These are phyloP conservation scores for Cladorrhinum sp. DNA, from an alignment of 2,329 filamentous ascomycete genomes.

Conservation along the genomic window DNA sequence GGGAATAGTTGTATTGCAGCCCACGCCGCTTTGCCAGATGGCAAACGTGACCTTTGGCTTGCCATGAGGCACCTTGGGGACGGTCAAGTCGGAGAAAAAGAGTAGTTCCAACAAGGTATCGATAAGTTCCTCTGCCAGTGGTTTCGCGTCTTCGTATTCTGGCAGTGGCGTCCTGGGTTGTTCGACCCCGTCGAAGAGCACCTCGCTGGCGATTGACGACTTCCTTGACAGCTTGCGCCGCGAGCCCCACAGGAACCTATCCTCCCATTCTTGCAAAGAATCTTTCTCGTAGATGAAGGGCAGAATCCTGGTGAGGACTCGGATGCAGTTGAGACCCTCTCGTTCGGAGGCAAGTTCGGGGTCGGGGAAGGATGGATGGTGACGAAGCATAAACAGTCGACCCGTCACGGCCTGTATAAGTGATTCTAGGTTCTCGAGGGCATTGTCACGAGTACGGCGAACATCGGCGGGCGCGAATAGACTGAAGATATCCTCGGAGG, in stretches of 20 bases:
- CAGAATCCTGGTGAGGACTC: constrained; percentile 82
- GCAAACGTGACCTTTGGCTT: constrained; percentile 84
- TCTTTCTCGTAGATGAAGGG: constrained; percentile 93
- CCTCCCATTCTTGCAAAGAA: constrained; percentile 78
- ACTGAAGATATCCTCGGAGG: constrained; percentile 93
- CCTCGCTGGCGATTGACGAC: constrained; percentile 64
- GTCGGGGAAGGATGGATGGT: constrained; percentile 88
- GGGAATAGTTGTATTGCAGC: constrained; percentile 83
- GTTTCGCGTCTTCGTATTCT: constrained; percentile 78
- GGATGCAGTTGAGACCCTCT: constrained; percentile 92
- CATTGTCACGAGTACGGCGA: constrained; percentile 79
- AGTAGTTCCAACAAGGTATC: constrained; percentile 85
- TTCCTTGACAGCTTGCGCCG: constrained; percentile 70
- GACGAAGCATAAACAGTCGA: constrained; percentile 75
- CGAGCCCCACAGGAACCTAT: constrained; percentile 85
- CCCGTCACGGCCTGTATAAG: constrained; percentile 81
- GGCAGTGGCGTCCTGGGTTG: constrained; percentile 47
- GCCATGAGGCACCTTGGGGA: constrained; percentile 67
- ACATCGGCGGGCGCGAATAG: constrained; percentile 89
- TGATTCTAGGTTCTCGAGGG: constrained; percentile 85
- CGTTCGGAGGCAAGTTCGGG: constrained; percentile 77
- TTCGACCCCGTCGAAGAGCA: constrained; percentile 78
- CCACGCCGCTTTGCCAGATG: constrained; percentile 98
- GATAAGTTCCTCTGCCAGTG: constrained; percentile 87
- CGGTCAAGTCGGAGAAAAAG: constrained; percentile 87